Conservation (phyloP, 192 early-diverging fungal genomes). For the Umbelopsis vinacea region DNA sequence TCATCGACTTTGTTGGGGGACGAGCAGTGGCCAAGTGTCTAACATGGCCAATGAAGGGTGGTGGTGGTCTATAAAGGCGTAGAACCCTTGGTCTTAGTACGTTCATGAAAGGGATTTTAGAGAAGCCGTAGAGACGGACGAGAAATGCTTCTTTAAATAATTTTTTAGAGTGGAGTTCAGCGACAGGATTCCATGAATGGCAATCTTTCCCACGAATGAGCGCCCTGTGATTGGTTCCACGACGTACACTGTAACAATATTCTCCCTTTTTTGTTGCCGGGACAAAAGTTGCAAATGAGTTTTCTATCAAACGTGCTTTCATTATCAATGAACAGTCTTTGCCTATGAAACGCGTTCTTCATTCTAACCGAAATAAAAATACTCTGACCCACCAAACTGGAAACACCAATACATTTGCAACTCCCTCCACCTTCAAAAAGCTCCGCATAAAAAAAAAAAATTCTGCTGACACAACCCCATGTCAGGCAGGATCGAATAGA, state of each 20-base stretch:
- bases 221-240: slow-evolving; percentile 21
- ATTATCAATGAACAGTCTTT: no score
- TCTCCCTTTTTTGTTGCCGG: background rate
- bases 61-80: background rate
- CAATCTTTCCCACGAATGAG: slow-evolving; percentile 13
- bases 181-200: slow-evolving; percentile 11
- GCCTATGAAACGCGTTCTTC: no score
- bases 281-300: background rate
- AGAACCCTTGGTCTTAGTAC: background rate
- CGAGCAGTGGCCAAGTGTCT: background rate
- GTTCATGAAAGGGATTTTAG: background rate
- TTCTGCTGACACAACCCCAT: background rate
- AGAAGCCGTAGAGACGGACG: background rate
- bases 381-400: background rate
- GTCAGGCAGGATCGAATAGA: background rate
- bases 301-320: background rate
- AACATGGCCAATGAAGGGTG: background rate
- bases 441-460: slow-evolving; percentile 1
- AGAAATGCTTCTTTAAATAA: background rate
- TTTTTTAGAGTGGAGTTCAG: background rate
- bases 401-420: background rate
- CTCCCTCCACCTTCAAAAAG: background rate
- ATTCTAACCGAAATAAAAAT: background rate
- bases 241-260: background rate
- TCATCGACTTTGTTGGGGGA: background rate